Conservation (phyloP, 345 rosid genomes). For the Moricandia moricandioides region DNA sequence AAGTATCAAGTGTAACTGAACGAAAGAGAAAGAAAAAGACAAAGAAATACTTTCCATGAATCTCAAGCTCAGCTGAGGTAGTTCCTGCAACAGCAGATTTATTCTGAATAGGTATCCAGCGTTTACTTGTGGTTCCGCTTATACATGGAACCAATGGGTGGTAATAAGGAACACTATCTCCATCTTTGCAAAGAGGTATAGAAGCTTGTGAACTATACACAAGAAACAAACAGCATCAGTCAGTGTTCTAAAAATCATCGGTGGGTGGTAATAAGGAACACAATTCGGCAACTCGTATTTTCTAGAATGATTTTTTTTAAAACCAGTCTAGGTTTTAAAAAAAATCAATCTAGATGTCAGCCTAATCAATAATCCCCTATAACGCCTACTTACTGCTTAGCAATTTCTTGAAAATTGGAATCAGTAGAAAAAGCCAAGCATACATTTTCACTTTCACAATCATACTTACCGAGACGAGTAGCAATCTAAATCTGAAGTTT, state of each 20-base stretch:
- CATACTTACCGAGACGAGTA: constrained; percentile 63
- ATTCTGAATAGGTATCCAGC: constrained; percentile 86
- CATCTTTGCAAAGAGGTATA: constrained; percentile 73
- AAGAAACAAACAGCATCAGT: constrained; percentile 8
- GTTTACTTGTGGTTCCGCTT: constrained; percentile 73
- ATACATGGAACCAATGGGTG: constrained; percentile 82
- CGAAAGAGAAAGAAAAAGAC: not conserved
- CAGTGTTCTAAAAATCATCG: not conserved
- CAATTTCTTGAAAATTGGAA: not conserved
- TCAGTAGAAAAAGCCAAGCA: not conserved
- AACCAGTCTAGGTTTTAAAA: too few species aligned
- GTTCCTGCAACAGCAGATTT: constrained; percentile 58
- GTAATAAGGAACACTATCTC: constrained; percentile 63
- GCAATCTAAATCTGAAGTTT: constrained; percentile 67
- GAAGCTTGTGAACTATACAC: constrained; percentile 47
- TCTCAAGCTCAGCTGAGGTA: constrained; percentile 59
- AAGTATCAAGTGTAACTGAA: not conserved
- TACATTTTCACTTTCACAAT: not conserved
- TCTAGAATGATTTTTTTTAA: too few species aligned
- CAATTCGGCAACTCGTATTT: too few species aligned
- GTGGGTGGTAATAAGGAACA: too few species aligned
- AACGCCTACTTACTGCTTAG: not conserved
- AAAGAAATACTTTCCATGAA: constrained; percentile 42
- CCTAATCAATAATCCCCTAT: not conserved
- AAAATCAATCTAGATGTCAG: not conserved